These are phyloP conservation scores for Populus hybrid DNA, from an alignment of 441 rosid genomes.

Conservation along the genomic window DNA sequence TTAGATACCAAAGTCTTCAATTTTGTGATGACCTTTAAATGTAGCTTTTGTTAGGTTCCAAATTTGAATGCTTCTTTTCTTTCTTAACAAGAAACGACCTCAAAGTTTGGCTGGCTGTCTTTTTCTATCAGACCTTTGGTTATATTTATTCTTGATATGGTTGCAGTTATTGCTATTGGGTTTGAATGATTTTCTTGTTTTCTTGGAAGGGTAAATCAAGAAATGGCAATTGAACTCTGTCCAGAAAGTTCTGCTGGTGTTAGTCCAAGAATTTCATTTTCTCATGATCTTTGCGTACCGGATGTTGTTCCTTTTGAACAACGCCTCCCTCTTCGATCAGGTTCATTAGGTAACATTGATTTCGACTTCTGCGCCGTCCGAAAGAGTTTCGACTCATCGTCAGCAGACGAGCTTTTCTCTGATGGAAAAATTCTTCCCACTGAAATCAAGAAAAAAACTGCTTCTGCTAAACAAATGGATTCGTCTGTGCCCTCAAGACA, in stretches of 20 bases:
- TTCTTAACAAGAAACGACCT: not conserved
- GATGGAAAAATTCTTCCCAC: slow-evolving; percentile 75
- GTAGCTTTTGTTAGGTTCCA: not conserved
- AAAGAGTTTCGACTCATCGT: slow-evolving; percentile 57
- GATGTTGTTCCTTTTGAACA: slow-evolving; percentile 55
- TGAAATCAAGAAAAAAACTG: slow-evolving; percentile 56
- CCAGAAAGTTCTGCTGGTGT: slow-evolving; percentile 39
- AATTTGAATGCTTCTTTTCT: not conserved
- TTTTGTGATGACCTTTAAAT: not conserved
- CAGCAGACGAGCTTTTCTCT: slow-evolving; percentile 86
- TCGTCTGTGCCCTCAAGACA: slow-evolving; percentile 6
- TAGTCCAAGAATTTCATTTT: slow-evolving; percentile 88
- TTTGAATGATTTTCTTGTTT: not conserved
- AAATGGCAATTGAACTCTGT: slow-evolving; percentile 68
- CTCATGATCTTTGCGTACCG: slow-evolving; percentile 62
- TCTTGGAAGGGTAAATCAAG: slow-evolving; percentile 1
- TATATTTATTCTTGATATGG: not conserved
- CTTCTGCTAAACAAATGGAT: slow-evolving; percentile 13
- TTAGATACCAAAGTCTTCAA: not conserved
- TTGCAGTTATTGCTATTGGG: not conserved
- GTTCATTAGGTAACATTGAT: slow-evolving; percentile 53
- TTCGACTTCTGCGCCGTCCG: slow-evolving; percentile 59
- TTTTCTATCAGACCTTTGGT: not conserved
- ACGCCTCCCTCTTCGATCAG: slow-evolving; percentile 36
- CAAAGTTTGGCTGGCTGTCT: not conserved